These are phyloP conservation scores for Xylaria scruposa DNA, from an alignment of 495 filamentous ascomycete species.

Conservation along the genomic window DNA sequence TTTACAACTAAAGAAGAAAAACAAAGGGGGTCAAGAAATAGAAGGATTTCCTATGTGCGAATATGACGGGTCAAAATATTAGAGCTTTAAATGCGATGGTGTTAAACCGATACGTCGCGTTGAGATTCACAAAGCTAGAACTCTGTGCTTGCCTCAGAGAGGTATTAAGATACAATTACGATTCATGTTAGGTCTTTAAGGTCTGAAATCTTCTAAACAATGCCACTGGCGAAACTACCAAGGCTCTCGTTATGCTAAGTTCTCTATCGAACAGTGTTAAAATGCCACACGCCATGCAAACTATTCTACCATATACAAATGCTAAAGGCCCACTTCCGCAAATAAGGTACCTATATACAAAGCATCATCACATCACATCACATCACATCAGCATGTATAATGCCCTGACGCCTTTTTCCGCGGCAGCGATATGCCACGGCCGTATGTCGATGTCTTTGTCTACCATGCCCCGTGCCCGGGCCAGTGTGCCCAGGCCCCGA, in stretches of 20 bases:
- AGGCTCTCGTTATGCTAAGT: slow-evolving; percentile 16
- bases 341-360: neutral
- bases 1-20: neutral
- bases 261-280: slow-evolving; percentile 20
- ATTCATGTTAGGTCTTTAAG: neutral
- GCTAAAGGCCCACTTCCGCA: neutral
- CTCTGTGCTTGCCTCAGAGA: neutral
- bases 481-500: slow-evolving; percentile 75
- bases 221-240: neutral
- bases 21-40: neutral
- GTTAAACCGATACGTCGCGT: neutral
- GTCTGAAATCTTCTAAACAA: neutral
- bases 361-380: neutral
- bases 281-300: slow-evolving; percentile 26
- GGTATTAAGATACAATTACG: neutral
- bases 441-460: slow-evolving; percentile 67
- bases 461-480: slow-evolving; percentile 69
- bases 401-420: slow-evolving; percentile 67
- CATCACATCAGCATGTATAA: slow-evolving; percentile 63
- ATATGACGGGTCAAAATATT: neutral
- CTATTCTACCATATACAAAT: slow-evolving; percentile 7
- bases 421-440: slow-evolving; percentile 89
- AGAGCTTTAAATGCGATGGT: slow-evolving; percentile 7
- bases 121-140: too few relatives aligned
- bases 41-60: neutral